Evolutionary conservation across 805 yeast species (phyloP), one percentile per base, ranked within the genome.

Genomic region (Cyberlindnera maclurae): DNA sequence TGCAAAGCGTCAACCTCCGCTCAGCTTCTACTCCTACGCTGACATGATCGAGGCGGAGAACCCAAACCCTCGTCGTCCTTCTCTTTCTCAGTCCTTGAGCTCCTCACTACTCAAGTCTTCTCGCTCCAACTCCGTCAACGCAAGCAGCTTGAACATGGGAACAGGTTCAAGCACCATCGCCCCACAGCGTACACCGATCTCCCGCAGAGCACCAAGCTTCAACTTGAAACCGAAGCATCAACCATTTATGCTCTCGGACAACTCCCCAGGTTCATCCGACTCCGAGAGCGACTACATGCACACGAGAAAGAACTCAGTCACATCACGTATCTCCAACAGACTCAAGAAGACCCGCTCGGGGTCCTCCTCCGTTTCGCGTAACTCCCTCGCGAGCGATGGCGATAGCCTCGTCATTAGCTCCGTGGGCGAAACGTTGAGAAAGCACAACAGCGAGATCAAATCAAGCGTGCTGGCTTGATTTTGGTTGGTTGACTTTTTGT

Each of bases 21-120:
- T 71, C 30, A 63, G 67, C 29, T 84, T 84, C 55, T 81, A 77
- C 54, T 79, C 88, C 3, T 85, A 82, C 58, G 94, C 90, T 4
- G 95, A 85, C 50, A 72, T 85, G 74, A 70, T 82, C 43, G 73
- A 68, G 46, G 77, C 75, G 49, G 90, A 82, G 58, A 82, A 79
- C 51, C 54, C 63, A 34, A 53, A 55, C 37, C 68, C 75, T 38
- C 72, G 83, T 58, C 71, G 87, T 59, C 88, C 88, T 7, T 70
- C 76, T 2, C 58, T 71, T 11, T 54, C 71, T 1, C 67, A 69
- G 33, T 62, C 73, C 1, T 44, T 67, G 13, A 62, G 73, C 1
- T 50, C 63, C 27, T 47, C 62, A 4, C 50, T 57, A 43, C 36
- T 56, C 42, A 50, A 49, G 45, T 41, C 44, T 42, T 41, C 34